These are phyloP conservation scores for Ampelomyces quisqualis DNA, from an alignment of 2,329 filamentous ascomycete species.

Conservation along the genomic window DNA sequence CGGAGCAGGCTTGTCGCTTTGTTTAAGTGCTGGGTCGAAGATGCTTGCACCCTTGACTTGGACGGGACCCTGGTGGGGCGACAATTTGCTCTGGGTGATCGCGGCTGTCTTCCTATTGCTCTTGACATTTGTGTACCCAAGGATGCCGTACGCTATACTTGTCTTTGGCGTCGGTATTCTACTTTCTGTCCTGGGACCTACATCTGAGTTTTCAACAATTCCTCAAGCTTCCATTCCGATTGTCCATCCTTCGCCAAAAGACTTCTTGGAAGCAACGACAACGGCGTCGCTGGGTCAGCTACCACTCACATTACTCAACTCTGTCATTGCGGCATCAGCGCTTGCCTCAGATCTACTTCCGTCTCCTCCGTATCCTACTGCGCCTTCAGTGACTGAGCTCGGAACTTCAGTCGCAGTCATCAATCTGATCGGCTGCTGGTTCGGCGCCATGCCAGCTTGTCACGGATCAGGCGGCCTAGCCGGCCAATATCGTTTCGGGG, in stretches of 20 bases:
- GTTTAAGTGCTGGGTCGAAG: slow-evolving; percentile 69
- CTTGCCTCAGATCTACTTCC: slow-evolving; percentile 78
- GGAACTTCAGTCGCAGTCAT: slow-evolving; percentile 80
- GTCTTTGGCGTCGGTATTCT: slow-evolving; percentile 69
- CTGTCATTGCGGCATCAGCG: slow-evolving; percentile 81
- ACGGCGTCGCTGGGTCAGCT: slow-evolving; percentile 80
- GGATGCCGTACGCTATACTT: slow-evolving; percentile 75
- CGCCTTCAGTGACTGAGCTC: slow-evolving; percentile 72
- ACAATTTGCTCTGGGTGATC: slow-evolving; percentile 79
- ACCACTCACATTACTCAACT: slow-evolving; percentile 89
- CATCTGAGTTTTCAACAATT: slow-evolving; percentile 8
- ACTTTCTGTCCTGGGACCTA: slow-evolving; percentile 56
- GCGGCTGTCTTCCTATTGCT: slow-evolving; percentile 71
- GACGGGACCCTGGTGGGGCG: slow-evolving; percentile 64
- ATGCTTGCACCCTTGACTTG: slow-evolving; percentile 70
- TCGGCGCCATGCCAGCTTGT: slow-evolving; percentile 92
- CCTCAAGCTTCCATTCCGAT: slow-evolving; percentile 57
- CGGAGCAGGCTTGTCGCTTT: slow-evolving; percentile 80
- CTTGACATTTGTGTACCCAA: slow-evolving; percentile 62
- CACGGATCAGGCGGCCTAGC: slow-evolving; percentile 90
- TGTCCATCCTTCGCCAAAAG: slow-evolving; percentile 47
- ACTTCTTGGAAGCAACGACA: slow-evolving; percentile 58
- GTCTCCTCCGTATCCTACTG: slow-evolving; percentile 52
- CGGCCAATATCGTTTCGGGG: slow-evolving; percentile 88
- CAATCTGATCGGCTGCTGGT: slow-evolving; percentile 86